Base-by-base conservation (phyloP, 306 rosid species). In the Pterocarpus macrocarpus region DNA sequence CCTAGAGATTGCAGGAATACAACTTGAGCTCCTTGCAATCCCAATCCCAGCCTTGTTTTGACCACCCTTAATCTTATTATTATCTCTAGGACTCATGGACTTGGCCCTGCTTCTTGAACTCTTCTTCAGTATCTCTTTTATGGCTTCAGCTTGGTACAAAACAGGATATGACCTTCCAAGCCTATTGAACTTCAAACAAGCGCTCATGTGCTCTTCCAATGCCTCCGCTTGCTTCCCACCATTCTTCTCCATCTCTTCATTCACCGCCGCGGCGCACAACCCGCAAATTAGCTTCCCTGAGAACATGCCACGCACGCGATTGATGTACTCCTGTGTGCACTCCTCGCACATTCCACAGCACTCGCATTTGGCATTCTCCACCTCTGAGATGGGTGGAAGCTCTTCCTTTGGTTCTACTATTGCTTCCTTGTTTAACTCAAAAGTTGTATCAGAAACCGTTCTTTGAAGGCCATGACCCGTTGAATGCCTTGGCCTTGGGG, bases 171-270 rank as follows among this genome's bases (percentile, higher is more conserved):
- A 38, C 41, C 91, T 83, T 1, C 69, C 91, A 12, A 90, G 35
- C 72, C 66, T 76, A 41, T 80, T 88, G 86, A 90, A 90, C 88
- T 79, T 85, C 3, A 76, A 84, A 32, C 94, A 90, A 28, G 70
- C 86, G 32, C 47, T 77, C 77, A 87, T 79, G 62, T 90, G 94
- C 63, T 80, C 81, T 17, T 69, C 72, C 75, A 88, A 52, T 33
- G 89, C 92, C 77, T 79, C 90, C 36, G 86, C 88, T 79, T 67
- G 69, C 41, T 76, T 78, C 44, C 81, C 41, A 6, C 41, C 41
- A 38, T 38, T 38, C 41, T 38, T 38, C 41, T 38, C 41, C 41
- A 38, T 38, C 41, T 38, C 41, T 38, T 38, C 41, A 6, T 38
- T 38, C 41, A 38, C 41, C 0, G 7, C 41, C 7, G 41, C 41